Evolutionary conservation across 2,329 filamentous ascomycete genomes (phyloP).

Genomic region (Pseudocercospora crystallina): DNA sequence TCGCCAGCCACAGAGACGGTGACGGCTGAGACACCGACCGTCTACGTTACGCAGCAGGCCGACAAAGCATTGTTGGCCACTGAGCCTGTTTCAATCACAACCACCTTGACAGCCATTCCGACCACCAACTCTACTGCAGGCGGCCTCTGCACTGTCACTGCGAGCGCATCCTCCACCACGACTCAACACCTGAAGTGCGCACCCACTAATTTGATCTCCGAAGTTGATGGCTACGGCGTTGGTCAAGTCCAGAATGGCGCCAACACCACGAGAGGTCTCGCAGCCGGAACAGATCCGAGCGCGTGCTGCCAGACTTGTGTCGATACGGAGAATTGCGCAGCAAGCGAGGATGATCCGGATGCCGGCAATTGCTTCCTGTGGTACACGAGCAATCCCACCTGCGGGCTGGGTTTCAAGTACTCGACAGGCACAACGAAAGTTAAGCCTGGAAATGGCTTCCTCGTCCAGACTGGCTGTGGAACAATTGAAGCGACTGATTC

Average conservation of each 20-base stretch:
- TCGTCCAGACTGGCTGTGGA: slow-evolving; percentile 29
- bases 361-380: slow-evolving; percentile 31
- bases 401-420: slow-evolving; percentile 28
- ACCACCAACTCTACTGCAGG: slow-evolving; percentile 5
- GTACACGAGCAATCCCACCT: slow-evolving; percentile 23
- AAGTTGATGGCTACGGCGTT: slow-evolving; percentile 26
- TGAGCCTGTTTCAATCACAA: slow-evolving; percentile 21
- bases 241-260: slow-evolving; percentile 22
- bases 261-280: slow-evolving; percentile 25
- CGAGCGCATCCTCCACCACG: slow-evolving; percentile 23
- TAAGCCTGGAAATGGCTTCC: slow-evolving; percentile 24
- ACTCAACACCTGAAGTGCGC: slow-evolving; percentile 31
- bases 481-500: slow-evolving; percentile 18
- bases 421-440: slow-evolving; percentile 22
- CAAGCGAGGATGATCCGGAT: slow-evolving; percentile 27
- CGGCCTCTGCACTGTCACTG: slow-evolving; percentile 25
- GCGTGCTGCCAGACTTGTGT: slow-evolving; percentile 31
- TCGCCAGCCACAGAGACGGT: slow-evolving; percentile 22
- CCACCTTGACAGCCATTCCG: slow-evolving; percentile 14
- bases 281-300: slow-evolving; percentile 25
- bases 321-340: slow-evolving; percentile 27
- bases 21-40: slow-evolving; percentile 22
- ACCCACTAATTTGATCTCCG: slow-evolving; percentile 29
- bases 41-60: slow-evolving; percentile 17
- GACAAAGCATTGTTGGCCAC: slow-evolving; percentile 13